Percentiles rank a stretch among this genome's conserved stretches.
These are phyloP conservation scores for Seminavis robusta DNA, from an alignment of 108 stramenopile species.

Conservation along the genomic window DNA sequence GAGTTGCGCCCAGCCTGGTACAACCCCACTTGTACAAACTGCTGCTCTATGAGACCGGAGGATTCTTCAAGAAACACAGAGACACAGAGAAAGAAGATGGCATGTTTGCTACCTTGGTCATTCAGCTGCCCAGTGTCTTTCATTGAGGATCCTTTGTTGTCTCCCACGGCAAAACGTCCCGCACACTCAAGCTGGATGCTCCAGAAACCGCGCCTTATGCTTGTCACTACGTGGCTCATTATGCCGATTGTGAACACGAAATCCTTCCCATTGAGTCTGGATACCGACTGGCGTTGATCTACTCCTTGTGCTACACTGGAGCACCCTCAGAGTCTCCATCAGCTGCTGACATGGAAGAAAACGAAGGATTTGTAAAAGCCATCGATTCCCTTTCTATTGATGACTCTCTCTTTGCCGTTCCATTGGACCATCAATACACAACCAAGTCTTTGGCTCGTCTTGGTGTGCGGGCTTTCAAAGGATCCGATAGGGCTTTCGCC, in stretches of 20 bases:
- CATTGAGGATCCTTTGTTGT: neutral
- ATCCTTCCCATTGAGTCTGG: conserved; percentile 2
- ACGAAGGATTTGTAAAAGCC: too few relatives aligned
- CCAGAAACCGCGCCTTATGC: neutral
- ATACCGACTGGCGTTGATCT: conserved; percentile 4
- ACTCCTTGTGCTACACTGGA: conserved; percentile 5
- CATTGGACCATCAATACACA: conserved; percentile 13
- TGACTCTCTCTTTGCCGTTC: neutral
- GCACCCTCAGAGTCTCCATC: neutral
- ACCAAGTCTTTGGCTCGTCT: neutral
- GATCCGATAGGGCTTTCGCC: neutral
- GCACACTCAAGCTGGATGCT: neutral
- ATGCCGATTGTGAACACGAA: neutral
- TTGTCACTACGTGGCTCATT: conserved; percentile 7
- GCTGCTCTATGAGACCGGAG: conserved; percentile 36
- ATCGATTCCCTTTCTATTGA: neutral
- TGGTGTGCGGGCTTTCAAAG: too few relatives aligned
- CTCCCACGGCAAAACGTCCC: neutral
- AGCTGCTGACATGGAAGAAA: neutral
- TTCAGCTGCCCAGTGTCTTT: conserved; percentile 28
- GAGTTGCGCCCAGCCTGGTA: conserved; percentile 13
- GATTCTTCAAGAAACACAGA: conserved; percentile 28
- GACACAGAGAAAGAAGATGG: conserved; percentile 35
- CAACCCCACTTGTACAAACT: conserved; percentile 38
- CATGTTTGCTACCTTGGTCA: conserved; percentile 42